phyloP scores from a whole-genome alignment of 306 rosid genomes.

The Cucurbita pepo region DNA sequence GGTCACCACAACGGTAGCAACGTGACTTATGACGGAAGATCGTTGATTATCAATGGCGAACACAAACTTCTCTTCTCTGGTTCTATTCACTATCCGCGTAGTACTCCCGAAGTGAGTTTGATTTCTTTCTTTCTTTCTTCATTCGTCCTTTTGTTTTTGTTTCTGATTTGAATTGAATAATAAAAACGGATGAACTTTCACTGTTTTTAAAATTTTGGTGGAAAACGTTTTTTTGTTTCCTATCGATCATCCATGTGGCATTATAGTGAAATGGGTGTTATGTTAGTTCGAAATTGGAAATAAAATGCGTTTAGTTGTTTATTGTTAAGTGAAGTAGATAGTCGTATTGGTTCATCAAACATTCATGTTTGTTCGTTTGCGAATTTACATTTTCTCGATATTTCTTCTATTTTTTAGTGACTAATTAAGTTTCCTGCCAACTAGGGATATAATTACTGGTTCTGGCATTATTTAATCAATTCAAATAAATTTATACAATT shows the following conservation, averaged over 20 bases:
- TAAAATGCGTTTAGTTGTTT: neutral
- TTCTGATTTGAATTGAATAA: neutral
- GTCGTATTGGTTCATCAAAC: neutral
- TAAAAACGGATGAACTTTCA: neutral
- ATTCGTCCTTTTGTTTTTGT: neutral
- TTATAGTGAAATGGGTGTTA: neutral
- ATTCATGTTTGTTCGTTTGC: neutral
- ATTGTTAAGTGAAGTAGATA: neutral
- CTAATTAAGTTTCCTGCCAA: neutral
- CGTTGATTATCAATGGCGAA: constrained; percentile 54
- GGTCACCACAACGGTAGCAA: neutral
- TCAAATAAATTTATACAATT: too few relatives aligned
- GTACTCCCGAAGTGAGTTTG: constrained; percentile 55
- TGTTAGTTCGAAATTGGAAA: neutral
- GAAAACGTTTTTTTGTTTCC: neutral
- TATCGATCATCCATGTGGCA: neutral
- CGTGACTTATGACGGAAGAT: constrained; percentile 60
- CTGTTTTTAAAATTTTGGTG: neutral
- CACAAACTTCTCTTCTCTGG: constrained; percentile 59
- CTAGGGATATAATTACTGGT: neutral
- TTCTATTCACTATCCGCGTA: constrained; percentile 82
- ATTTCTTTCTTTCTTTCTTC: neutral
- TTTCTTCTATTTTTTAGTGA: neutral
- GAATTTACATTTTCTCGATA: neutral
- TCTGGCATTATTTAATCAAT: too few relatives aligned